These are phyloP conservation scores for Tetracladium marchalianum DNA, from an alignment of 495 filamentous ascomycete species.

Conservation along the genomic window DNA sequence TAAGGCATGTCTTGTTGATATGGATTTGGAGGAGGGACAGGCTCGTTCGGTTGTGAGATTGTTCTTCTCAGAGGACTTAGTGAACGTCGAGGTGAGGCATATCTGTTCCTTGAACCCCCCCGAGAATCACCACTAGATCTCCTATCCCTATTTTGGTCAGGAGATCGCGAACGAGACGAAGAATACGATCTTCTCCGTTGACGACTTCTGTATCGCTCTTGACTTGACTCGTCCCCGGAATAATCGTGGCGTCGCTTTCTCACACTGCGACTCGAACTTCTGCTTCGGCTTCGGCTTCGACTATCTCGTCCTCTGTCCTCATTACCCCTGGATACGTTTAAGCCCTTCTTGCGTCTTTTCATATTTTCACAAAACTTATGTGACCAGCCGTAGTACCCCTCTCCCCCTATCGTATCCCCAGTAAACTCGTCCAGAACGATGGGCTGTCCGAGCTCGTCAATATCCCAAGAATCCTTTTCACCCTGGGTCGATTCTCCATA, in stretches of 20 bases:
- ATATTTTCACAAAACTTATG: conserved; percentile 71
- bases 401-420: conserved; percentile 48
- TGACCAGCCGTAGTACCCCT: conserved; percentile 85
- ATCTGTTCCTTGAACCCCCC: conserved; percentile 23
- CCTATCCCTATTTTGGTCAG: background rate
- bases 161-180: conserved; percentile 39
- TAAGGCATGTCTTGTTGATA: conserved; percentile 13
- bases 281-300: conserved; percentile 35
- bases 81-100: conserved; percentile 18
- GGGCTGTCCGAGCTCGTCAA: conserved; percentile 65
- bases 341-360: conserved; percentile 46
- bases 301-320: conserved; percentile 23
- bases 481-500: conserved; percentile 34
- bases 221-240: conserved; percentile 13
- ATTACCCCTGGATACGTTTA: background rate
- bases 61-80: conserved; percentile 17
- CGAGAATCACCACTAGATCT: conserved; percentile 21
- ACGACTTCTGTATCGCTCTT: conserved; percentile 3
- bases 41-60: conserved; percentile 19
- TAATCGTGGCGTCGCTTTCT: conserved; percentile 12
- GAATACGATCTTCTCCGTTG: conserved; percentile 12
- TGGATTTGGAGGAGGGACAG: conserved; percentile 18
- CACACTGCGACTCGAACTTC: conserved; percentile 12
- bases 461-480: conserved; percentile 31
- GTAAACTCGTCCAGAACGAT: conserved; percentile 50